Percentiles rank a stretch among this genome's conserved stretches.
These are phyloP conservation scores for Sphaerulina musiva DNA, from an alignment of 2,329 filamentous ascomycete species.

Conservation along the genomic window DNA sequence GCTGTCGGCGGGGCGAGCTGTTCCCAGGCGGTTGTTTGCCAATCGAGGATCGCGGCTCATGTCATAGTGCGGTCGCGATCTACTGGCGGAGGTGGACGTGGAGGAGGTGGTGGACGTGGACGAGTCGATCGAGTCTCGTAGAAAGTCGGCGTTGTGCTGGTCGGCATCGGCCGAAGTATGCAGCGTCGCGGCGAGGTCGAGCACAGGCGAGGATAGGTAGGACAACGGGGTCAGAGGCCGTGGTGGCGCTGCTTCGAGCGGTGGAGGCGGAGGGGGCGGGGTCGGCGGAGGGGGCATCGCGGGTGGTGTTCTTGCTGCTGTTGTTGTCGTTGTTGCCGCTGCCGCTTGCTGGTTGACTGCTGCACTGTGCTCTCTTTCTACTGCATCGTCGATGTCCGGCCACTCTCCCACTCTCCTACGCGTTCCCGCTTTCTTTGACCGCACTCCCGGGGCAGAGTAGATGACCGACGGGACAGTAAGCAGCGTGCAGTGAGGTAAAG, in stretches of 20 bases:
- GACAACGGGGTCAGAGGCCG: conserved; percentile 30
- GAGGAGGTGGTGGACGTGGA: neutral
- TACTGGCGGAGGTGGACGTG: neutral
- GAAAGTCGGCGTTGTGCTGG: conserved; percentile 47
- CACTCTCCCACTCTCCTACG: neutral
- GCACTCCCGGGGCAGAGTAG: neutral
- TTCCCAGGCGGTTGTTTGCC: neutral
- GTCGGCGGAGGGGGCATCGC: neutral
- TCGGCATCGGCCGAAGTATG: conserved; percentile 38
- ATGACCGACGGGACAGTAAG: no score
- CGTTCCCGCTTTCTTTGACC: neutral
- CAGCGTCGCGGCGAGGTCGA: conserved; percentile 47
- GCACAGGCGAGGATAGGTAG: conserved; percentile 47
- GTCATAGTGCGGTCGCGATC: conserved; percentile 16
- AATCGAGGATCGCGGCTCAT: conserved; percentile 22
- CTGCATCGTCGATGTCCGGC: neutral
- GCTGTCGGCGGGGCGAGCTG: neutral
- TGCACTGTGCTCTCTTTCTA: neutral
- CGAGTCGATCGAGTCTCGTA: conserved; percentile 40
- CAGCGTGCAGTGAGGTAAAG: neutral
- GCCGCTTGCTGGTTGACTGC: neutral
- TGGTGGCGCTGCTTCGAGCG: conserved; percentile 15
- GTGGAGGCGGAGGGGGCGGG: neutral
- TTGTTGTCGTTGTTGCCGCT: neutral
- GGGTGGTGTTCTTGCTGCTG: neutral